A percentile compares a stretch with the other conserved stretches of the same genome.
These are phyloP conservation scores for Rehmannia glutinosa DNA, from an alignment of 257 asterid genomes.

Conservation along the genomic window DNA sequence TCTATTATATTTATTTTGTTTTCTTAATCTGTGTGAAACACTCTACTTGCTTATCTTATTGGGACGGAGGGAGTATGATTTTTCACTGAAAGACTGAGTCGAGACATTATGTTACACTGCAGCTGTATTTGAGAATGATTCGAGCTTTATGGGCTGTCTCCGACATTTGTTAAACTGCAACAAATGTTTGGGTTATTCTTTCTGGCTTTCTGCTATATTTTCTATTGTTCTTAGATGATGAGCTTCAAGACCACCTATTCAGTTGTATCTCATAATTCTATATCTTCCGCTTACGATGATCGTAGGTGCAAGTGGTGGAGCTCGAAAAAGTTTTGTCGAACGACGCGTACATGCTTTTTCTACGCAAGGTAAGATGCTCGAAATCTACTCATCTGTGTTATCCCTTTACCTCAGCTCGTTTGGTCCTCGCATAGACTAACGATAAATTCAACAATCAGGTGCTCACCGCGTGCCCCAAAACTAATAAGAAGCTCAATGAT, in stretches of 20 bases:
- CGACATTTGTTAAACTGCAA: too few species aligned
- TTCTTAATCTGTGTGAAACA: too few species aligned
- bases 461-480: constrained; percentile 86
- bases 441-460: constrained; percentile 35
- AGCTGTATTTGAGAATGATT: background rate
- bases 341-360: constrained; percentile 84
- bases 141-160: background rate
- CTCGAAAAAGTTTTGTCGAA: constrained; percentile 51
- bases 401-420: background rate
- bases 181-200: background rate
- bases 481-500: constrained; percentile 34
- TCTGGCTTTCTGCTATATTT: background rate
- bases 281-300: background rate
- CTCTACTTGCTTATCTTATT: too few species aligned
- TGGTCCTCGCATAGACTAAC: constrained; percentile 9
- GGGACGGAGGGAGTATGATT: too few species aligned
- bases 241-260: background rate
- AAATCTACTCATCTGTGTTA: background rate
- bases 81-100: too few species aligned
- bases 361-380: constrained; percentile 57
- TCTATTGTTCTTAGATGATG: background rate
- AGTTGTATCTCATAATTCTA: background rate
- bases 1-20: too few species aligned
- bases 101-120: too few species aligned
- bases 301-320: constrained; percentile 60